phyloP scores from a whole-genome alignment of 106 monocot species.

The Dendrobium officinale region DNA sequence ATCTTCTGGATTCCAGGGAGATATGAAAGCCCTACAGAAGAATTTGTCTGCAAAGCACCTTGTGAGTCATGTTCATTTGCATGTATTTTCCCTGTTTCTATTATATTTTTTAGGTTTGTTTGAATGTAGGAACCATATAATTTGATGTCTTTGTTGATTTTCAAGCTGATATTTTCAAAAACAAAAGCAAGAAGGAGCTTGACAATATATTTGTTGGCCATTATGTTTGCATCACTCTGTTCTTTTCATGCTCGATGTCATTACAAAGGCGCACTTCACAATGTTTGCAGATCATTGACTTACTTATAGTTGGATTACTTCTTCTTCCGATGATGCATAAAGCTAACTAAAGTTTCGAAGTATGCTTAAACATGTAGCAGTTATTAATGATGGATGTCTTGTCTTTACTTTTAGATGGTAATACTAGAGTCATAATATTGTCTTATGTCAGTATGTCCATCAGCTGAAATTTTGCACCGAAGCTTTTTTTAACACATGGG shows the following conservation, averaged over 20 bases:
- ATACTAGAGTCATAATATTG: not conserved
- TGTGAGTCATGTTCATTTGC: conserved; percentile 32
- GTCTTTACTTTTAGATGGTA: conserved; percentile 3
- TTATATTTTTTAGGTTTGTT: not conserved
- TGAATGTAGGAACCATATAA: not conserved
- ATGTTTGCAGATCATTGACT: not conserved
- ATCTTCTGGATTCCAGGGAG: conserved; percentile 94
- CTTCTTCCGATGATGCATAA: not conserved
- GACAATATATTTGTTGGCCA: not conserved
- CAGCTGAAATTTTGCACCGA: too few relatives aligned
- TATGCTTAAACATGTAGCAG: not conserved
- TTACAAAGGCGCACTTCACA: not conserved
- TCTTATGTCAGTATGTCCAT: not conserved
- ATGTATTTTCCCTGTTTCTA: not conserved
- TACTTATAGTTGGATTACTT: not conserved
- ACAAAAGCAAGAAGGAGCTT: not conserved
- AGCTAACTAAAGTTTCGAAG: not conserved
- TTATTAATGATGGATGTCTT: not conserved
- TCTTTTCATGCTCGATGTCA: not conserved
- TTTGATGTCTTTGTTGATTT: not conserved
- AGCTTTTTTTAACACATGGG: too few relatives aligned
- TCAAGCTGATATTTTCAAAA: not conserved
- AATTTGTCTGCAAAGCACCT: conserved; percentile 76
- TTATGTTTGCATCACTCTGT: not conserved
- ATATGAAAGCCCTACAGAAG: conserved; percentile 91